Evolutionary conservation across 2,329 filamentous ascomycete genomes (phyloP).

Genomic region (Aspergillus fructus): DNA sequence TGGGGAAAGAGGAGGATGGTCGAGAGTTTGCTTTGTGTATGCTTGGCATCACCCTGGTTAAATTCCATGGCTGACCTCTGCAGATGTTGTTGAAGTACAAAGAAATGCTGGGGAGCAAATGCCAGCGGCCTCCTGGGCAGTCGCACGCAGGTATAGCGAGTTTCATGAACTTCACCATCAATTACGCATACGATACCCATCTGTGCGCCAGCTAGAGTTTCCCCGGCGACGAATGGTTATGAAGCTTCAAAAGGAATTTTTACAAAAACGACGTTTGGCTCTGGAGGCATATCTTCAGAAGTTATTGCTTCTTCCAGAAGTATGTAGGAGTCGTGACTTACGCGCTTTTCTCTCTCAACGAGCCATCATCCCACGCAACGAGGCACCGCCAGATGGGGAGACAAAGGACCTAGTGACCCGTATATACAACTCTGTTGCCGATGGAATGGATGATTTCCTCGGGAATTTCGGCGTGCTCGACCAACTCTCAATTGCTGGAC

Average conservation of each 20-base stretch:
- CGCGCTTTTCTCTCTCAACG: slow-evolving; percentile 88
- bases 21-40: slow-evolving; percentile 85
- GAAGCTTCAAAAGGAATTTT: slow-evolving; percentile 93
- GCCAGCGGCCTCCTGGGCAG: slow-evolving; percentile 90
- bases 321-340: slow-evolving; percentile 89
- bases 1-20: slow-evolving; percentile 87
- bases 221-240: slow-evolving; percentile 88
- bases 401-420: slow-evolving; percentile 82
- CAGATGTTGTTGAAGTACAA: slow-evolving; percentile 83
- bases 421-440: slow-evolving; percentile 93
- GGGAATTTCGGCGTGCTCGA: slow-evolving; percentile 95
- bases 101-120: slow-evolving; percentile 91
- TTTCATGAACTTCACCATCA: slow-evolving; percentile 95
- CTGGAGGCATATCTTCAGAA: slow-evolving; percentile 83
- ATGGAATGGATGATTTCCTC: slow-evolving; percentile 96
- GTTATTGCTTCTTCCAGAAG: slow-evolving; percentile 81
- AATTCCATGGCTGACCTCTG: neutral
- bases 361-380: slow-evolving; percentile 69
- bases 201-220: slow-evolving; percentile 86
- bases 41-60: slow-evolving; percentile 15
- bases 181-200: slow-evolving; percentile 78
- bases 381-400: slow-evolving; percentile 61
- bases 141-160: slow-evolving; percentile 92
- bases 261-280: slow-evolving; percentile 80
- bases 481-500: slow-evolving; percentile 86